Base-by-base conservation (phyloP, 345 rosid species). In the Boechera divaricarpa region DNA sequence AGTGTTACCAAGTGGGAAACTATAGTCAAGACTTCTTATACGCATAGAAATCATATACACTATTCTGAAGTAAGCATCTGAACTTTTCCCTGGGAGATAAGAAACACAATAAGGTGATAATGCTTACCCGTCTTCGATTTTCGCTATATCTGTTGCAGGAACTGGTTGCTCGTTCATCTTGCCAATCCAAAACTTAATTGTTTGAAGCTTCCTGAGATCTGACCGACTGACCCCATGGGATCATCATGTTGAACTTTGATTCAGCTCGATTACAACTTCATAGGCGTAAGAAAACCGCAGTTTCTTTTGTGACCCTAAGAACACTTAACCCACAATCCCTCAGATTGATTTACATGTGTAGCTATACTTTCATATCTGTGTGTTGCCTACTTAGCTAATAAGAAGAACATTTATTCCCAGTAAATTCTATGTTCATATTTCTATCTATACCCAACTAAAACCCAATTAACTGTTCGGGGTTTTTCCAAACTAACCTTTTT, bases 1-100 rank as follows among this genome's bases (percentile, higher is more conserved):
- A 70, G 78, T 7, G 63, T 67, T 59, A 54, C 93, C 82, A 95
- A 86, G 83, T 95, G 99, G 99, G 99, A 95, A 83, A 92, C 88
- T 51, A 95, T 95, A 74, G 98, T 95, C 44, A 95, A 95, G 79
- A 88, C 97, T 63, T 92, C 98, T 0, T 75, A 81, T 72, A 73
- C 63, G 45, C 91, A 84, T 79, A 88, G 89, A 28, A 93, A 95
- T 82, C 96, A 89, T 62, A 83, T 78, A 21, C 97, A 96, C 11
- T 92, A 87, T 75, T 92, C 99, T 5, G 91, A 95, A 94, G 98
- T 92, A 89, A 74, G 77, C 74, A 67, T 67, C 49, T 64, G 18
- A 64, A 38, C 7, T 48, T 70, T 70, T 32, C 32, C n/a, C 5
- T 42, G 2, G 18, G 5, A 77, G 31, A 62, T 52, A 26, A 42